Conservation (phyloP, 305 asterid species). For the Fraxinus dipetala region DNA sequence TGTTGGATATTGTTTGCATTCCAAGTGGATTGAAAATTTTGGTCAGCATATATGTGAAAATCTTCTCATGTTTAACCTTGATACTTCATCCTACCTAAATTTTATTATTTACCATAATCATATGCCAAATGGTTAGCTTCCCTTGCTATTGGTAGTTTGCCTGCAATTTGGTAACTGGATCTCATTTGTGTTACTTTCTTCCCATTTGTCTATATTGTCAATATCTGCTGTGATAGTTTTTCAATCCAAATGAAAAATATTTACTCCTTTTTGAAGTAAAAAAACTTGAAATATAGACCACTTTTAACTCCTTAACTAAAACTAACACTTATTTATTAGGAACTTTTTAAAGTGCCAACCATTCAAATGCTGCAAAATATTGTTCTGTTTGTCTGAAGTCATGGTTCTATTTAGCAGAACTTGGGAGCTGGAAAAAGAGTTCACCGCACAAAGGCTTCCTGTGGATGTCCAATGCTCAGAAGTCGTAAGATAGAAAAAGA, state of each 20-base stretch:
- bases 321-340: background rate
- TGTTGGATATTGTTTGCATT: background rate
- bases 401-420: slow-evolving; percentile 48
- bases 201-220: background rate
- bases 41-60: background rate
- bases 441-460: slow-evolving; percentile 45
- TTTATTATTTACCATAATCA: background rate
- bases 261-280: background rate
- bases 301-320: background rate
- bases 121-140: background rate
- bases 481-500: slow-evolving; percentile 57
- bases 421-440: slow-evolving; percentile 56
- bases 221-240: background rate
- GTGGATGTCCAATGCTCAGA: slow-evolving; percentile 79
- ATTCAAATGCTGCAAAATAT: background rate
- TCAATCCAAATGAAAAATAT: background rate
- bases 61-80: background rate
- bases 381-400: slow-evolving; percentile 28
- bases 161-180: background rate
- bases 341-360: background rate
- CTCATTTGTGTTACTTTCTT: background rate
- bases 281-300: background rate
- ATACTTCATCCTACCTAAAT: background rate
- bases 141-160: background rate
- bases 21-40: background rate